A percentile compares a stretch with the other conserved stretches of the same genome.
These are phyloP conservation scores for Wickerhamomyces sydowiorum DNA, from an alignment of 805 yeast genomes.

Conservation along the genomic window DNA sequence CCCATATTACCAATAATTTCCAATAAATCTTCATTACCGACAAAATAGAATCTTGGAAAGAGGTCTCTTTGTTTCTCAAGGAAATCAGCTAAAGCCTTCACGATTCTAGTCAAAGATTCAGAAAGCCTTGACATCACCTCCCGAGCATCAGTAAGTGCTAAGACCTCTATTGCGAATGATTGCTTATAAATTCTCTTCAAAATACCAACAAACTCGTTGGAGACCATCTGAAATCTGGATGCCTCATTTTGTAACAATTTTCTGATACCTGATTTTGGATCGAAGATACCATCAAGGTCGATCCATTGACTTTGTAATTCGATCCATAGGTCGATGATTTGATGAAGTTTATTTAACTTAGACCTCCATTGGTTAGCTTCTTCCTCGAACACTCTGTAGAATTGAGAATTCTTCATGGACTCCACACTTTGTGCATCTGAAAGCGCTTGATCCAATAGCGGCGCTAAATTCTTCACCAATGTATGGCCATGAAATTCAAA, in stretches of 20 bases:
- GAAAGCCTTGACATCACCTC: conserved; percentile 40
- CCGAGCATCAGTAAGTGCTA: conserved; percentile 43
- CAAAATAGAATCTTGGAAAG: conserved; percentile 79
- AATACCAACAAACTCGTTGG: conserved; percentile 53
- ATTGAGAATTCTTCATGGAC: conserved; percentile 69
- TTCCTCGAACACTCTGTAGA: conserved; percentile 53
- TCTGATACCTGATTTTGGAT: conserved; percentile 49
- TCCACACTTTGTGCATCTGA: conserved; percentile 57
- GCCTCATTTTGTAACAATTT: conserved; percentile 66
- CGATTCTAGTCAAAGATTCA: conserved; percentile 53
- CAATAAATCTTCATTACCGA: conserved; percentile 86
- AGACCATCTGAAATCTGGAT: conserved; percentile 54
- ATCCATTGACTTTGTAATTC: conserved; percentile 89
- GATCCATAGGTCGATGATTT: conserved; percentile 63
- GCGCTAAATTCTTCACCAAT: conserved; percentile 66
- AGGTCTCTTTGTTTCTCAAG: conserved; percentile 71
- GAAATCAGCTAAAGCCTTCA: conserved; percentile 67
- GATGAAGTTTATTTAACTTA: conserved; percentile 43
- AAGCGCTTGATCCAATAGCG: conserved; percentile 47
- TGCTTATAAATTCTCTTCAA: conserved; percentile 44
- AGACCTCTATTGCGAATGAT: conserved; percentile 49
- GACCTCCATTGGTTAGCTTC: conserved; percentile 50
- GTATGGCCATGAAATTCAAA: conserved; percentile 47
- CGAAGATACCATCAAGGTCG: conserved; percentile 76
- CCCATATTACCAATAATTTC: conserved; percentile 70